Conservation (phyloP, 768 basidiomycete species). For the Hydnum rufescens region DNA sequence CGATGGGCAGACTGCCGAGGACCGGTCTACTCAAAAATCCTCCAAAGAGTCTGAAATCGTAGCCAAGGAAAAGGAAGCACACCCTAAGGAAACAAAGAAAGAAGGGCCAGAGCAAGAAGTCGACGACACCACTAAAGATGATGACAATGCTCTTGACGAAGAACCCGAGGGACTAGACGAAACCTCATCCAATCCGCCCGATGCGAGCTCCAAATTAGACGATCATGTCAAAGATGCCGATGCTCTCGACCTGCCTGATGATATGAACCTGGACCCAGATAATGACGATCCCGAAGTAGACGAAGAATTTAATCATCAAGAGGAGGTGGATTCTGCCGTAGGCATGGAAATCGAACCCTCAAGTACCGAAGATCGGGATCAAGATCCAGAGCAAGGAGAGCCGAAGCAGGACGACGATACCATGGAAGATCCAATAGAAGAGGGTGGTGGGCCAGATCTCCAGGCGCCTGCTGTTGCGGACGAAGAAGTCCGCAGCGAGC, state of each 20-base stretch:
- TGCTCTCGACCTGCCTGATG: constrained; percentile 76
- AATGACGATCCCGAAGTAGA: constrained; percentile 15
- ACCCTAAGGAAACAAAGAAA: constrained; percentile 10
- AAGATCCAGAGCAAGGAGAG: background rate
- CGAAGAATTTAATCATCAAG: constrained; percentile 8
- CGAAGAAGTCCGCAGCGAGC: constrained; percentile 14
- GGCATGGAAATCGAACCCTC: background rate
- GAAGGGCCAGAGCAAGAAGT: constrained; percentile 3
- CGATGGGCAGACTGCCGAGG: constrained; percentile 24
- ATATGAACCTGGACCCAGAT: constrained; percentile 38
- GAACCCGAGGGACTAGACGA: constrained; percentile 27
- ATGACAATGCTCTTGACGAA: constrained; percentile 20
- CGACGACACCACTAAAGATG: constrained; percentile 11
- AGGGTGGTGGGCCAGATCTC: constrained; percentile 2
- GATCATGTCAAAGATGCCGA: constrained; percentile 61
- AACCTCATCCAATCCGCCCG: constrained; percentile 8
- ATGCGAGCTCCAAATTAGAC: constrained; percentile 35
- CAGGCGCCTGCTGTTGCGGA: background rate
- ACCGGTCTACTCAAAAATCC: constrained; percentile 16
- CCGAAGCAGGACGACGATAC: background rate
- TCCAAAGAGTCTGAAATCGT: constrained; percentile 42
- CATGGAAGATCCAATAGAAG: constrained; percentile 11
- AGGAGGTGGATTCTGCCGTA: background rate
- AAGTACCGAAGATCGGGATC: background rate
- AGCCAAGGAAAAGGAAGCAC: constrained; percentile 41